Base-by-base conservation (phyloP, 768 basidiomycete genomes). In the Trametes elegans region DNA sequence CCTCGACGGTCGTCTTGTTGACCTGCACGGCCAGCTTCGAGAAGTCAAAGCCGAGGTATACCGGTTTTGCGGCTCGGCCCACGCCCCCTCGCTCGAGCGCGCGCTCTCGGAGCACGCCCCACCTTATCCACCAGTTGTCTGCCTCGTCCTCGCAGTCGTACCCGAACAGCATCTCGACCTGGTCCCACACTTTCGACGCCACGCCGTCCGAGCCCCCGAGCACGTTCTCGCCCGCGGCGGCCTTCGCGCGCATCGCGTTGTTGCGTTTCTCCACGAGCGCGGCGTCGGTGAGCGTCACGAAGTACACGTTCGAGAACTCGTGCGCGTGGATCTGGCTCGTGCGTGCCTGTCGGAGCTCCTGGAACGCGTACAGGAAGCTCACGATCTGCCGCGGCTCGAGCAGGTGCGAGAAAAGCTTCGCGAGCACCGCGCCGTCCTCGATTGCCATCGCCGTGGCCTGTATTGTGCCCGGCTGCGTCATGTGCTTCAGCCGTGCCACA, bases 381-480 rank as follows among this genome's bases (percentile, higher is more conserved):
- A 41, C 48, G 50, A 74, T 69, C 49, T 73, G 71, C 23, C 66
- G 66, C 21, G 57, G 47, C 7, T 40, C 36, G 38, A 57, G 58
- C 16, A 74, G 62, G 51, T 71, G 71, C 5, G 71, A 68, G 64
- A 76, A 75, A 24, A 76, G 62, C 55, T 70, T 72, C 28, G 68
- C 73, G 9, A 76, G 64, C 3, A 74, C 71, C 8, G 71, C 72
- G 5, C 72, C 72, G 52, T 76, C 74, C 45, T 76, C 74, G 26
- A 74, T 52, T 7, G 67, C 70, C 70, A 74, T 73, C 21, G 69
- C 68, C 7, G 67, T 59, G 10, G 63, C 66, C 51, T 75, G 73
- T 6, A 70, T 60, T 4, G 66, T 53, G 10, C 67, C 68, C 3
- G 71, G 70, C 71, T 73, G 26, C 14, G n/a, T 43, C 40, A 21